Conservation (phyloP, 1,284 basidiomycete genomes). For the Exsudoporus floridanus region DNA sequence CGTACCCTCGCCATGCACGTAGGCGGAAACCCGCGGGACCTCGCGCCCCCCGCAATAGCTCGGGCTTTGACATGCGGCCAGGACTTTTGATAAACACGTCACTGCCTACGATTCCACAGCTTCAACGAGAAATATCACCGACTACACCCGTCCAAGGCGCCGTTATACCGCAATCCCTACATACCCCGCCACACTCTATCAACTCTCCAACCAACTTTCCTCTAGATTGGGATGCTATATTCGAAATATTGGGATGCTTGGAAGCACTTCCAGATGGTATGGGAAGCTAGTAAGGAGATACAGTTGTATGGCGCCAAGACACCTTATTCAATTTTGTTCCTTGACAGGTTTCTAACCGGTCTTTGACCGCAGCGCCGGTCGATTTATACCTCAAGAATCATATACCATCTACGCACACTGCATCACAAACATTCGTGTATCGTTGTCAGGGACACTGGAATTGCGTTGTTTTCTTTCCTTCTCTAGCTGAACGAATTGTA, state of each 20-base stretch:
- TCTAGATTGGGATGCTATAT: slow-evolving; percentile 39
- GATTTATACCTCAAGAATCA: slow-evolving; percentile 9
- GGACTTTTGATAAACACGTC: slow-evolving; percentile 18
- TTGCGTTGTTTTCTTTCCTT: neutral
- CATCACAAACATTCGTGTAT: slow-evolving; percentile 5
- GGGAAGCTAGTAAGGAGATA: slow-evolving; percentile 17
- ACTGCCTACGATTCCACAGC: slow-evolving; percentile 10
- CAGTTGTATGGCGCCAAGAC: neutral
- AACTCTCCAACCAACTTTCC: slow-evolving; percentile 23
- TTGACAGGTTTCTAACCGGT: slow-evolving; percentile 3
- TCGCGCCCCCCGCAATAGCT: slow-evolving; percentile 19
- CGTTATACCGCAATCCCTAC: slow-evolving; percentile 5
- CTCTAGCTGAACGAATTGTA: neutral
- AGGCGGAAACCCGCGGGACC: slow-evolving; percentile 28
- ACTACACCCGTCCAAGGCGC: slow-evolving; percentile 12
- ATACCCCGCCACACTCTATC: slow-evolving; percentile 5
- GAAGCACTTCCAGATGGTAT: neutral
- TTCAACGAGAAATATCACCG: slow-evolving; percentile 6
- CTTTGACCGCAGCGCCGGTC: neutral
- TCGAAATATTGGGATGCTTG: slow-evolving; percentile 29
- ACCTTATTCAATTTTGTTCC: neutral
- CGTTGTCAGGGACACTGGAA: slow-evolving; percentile 11
- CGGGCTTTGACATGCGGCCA: slow-evolving; percentile 9
- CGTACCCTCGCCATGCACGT: slow-evolving; percentile 1
- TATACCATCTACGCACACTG: slow-evolving; percentile 8